Base-by-base conservation (phyloP, 2,329 filamentous ascomycete genomes). In the Elsinoe arachidis region DNA sequence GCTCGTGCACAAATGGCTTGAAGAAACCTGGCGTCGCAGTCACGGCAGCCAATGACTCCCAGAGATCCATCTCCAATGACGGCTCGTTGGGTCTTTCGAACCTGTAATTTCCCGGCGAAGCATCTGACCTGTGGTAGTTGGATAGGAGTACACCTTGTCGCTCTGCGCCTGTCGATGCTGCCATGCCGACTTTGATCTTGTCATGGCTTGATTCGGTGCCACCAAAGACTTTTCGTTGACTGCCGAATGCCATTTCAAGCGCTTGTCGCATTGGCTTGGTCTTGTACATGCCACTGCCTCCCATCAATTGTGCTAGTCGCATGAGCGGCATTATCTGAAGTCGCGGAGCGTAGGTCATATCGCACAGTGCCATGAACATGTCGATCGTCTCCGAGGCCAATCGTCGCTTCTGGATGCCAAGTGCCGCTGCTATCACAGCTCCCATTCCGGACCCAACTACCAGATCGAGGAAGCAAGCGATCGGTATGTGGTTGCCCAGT, bases 31-130 rank as follows among this genome's bases (percentile, higher is more conserved):
- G 77, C 3, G 76, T 74, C 4, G 78, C 76, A 1, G 76, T 73
- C 1, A 78, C 78, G 5, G 78, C 78, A 14, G 78, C 71, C 2
- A 76, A 72, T 15, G 77, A 76, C 69, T 81, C 74, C 76, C 78
- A 80, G 3, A 76, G 72, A 61, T 74, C 76, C 23, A 78, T 56
- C 59, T 77, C 75, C 41, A 67, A 63, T 2, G 68, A 60, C 0
- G 67, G 65, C 30, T 69, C 66, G 44, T 76, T 72, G 5, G 69
- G 70, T 15, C 73, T 60, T 43, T 72, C 68, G 59, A 77, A 74
- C 14, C 65, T 63, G 61, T 74, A 75, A n/a, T 59, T 58, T 12
- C 63, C 67, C 58, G 55, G 46, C 1, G 62, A 26, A 47, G 63
- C 64, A 53, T 67, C 64, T 14, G 65, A 61, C 35, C 73, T 68